Evolutionary conservation across 1,139 yeast species (phyloP), one percentile per base, ranked within the genome.

Genomic region (Saccharomyces hybrid): DNA sequence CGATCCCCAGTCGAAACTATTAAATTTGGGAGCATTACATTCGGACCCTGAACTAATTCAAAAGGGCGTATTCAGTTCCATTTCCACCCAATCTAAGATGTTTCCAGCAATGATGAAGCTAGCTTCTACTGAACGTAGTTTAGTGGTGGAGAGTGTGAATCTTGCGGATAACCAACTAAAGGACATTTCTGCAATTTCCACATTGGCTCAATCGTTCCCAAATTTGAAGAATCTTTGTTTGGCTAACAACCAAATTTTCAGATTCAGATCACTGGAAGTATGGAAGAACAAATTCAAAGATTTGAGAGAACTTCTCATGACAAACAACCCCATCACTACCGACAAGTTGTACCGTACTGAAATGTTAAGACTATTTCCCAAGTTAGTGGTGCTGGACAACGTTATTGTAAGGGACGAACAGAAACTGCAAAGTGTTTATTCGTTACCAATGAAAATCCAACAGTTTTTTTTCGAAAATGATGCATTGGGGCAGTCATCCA

Each of bases 41-140:
- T 78, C 78, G 52, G 98, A 93, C 67, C 84, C 81, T 30, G 76
- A 72, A 14, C 74, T 93, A 50, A 72, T 73, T 20, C 73, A 79
- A 16, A 79, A 79, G 58, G 96, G 97, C 0, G 75, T 89, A 54
- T 83, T 90, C 61, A 78, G 81, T 25, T 74, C 80, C 16, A 74
- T 83, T 0, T 69, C 77, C 4, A 77, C 82, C 5, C 78, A 83
- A 51, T 79, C 95, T 14, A 91, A 91, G 69, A 84, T 91, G 78
- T 90, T 93, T 70, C 88, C 91, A 3, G 99, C 99, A 0, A 74
- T 93, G 61, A 83, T 93, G 89, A 89, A 87, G 67, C 73, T 95
- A 16, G 96, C 97, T 0, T 68, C 73, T 0, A 75, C 76, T 52
- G 75, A 73, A 50, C 61, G 65, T 2, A 65, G 63, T 7, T 56